Evolutionary conservation across 257 asterid genomes (phyloP), one percentile per base, ranked within the genome.

Genomic region (Solanum corneliomulleri): DNA sequence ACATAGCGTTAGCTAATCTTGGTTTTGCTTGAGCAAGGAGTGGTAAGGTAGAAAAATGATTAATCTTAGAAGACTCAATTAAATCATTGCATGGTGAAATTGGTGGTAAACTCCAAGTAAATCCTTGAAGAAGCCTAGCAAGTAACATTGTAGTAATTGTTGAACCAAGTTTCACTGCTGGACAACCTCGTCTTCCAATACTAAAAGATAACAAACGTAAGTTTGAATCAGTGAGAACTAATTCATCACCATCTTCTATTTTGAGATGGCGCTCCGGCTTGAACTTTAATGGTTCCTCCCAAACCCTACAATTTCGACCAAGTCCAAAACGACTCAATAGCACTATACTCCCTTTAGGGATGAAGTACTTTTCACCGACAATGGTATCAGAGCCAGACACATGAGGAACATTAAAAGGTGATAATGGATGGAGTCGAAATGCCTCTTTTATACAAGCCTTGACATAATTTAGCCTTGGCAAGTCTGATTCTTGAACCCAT

Each of bases 291-390:
- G 74, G 11, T 6, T 68, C 74, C 21, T 27, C 4, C 74, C 39
- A 27, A 27, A 27, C 9, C 7, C 35, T 68, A 13, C 39, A 1
- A 27, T 68, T 68, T 5, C 37, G 6, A 2, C 74, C 39, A 68
- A 68, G 74, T 68, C 74, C 74, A 68, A 68, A 21, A 68, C 11
- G 21, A 25, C 92, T 86, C 2, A 89, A 27, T 12, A 91, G 1
- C 39, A 91, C 88, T 4, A 87, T 81, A 21, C 93, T 91, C 37
- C 91, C 91, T 37, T 86, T 89, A 0, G 92, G 92, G 27, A 91
- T 89, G 29, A 90, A 80, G 62, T 91, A 91, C 47, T 31, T 69
- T 29, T 90, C 89, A 35, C 64, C 86, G 4, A 90, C 86, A 15
- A 72, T 16, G 2, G 87, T n/a, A 14, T 91, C 92, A 25, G 66